Base-by-base conservation (phyloP, 2,329 filamentous ascomycete species). In the Beauveria australis region DNA sequence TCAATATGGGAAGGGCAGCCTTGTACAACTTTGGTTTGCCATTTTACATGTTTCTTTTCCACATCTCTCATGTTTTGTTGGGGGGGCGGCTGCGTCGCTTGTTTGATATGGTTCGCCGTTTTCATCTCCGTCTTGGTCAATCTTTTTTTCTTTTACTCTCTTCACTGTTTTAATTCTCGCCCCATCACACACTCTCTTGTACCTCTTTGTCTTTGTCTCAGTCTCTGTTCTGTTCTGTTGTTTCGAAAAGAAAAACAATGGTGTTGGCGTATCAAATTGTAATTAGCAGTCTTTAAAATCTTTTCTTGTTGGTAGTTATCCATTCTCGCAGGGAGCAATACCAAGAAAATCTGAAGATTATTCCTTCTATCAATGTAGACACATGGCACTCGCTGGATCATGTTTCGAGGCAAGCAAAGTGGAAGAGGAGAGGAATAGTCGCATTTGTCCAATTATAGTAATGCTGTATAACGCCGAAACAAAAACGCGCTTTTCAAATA, bases 291-390 rank as follows among this genome's bases (percentile, higher is more conserved):
- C 28, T 16, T 53, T 24, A 41, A 41, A 49, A 49, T 41, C 22
- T 58, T 58, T 58, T 47, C 10, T 48, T 16, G 18, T 40, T 44
- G 24, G 63, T 65, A 65, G 61, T 64, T 62, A 65, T 59, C 54
- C 51, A 18, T 56, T 41, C 14, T 22, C 22, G 40, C 18, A 52
- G 18, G 43, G 33, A 56, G 28, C 28, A 37, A 40, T 40, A 14
- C 18, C n/a, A 41, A n/a, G 18, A 41, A 40, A 49, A 41, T 37
- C 16, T 30, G 3, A 30, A 43, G 26, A 41, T 7, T 8, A 10
- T 14, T 9, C 3, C 4, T 41, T 7, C 1, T 18, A 2, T 40
- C 10, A 8, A 19, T 9, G 28, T 19, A 19, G 48, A n/a, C 28
- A 14, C 10, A 16, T 43, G 41, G 10, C 41, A 43, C 41, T 10